Percentiles rank a stretch among this genome's conserved stretches.
Conservation (phyloP, 2,329 filamentous ascomycete species). For the Paecilomyces variotii region DNA sequence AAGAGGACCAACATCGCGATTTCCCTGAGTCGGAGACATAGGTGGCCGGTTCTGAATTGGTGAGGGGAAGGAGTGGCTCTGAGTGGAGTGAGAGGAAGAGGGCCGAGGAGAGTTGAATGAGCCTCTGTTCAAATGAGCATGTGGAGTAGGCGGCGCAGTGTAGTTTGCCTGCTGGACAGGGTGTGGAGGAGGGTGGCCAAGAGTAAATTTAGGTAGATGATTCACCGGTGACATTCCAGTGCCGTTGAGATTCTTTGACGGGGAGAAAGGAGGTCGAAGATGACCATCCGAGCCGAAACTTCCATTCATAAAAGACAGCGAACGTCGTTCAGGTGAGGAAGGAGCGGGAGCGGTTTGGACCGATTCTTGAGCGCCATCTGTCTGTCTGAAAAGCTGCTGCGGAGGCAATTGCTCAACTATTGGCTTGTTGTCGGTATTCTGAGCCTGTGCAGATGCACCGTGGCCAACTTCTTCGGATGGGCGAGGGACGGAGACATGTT, state of each 20-base stretch:
- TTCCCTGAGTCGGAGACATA: slow-evolving; percentile 43
- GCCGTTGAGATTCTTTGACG: slow-evolving; percentile 23
- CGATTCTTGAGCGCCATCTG: background rate
- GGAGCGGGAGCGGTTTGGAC: slow-evolving; percentile 5
- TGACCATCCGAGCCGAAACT: slow-evolving; percentile 11
- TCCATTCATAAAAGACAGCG: slow-evolving; percentile 11
- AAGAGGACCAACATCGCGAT: slow-evolving; percentile 40
- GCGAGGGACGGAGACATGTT: slow-evolving; percentile 1
- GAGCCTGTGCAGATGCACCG: background rate
- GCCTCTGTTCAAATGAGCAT: slow-evolving; percentile 10
- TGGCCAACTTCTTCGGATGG: background rate
- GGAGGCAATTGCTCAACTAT: background rate
- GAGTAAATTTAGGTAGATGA: slow-evolving; percentile 13
- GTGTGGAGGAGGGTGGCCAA: slow-evolving; percentile 14
- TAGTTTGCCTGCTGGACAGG: slow-evolving; percentile 21
- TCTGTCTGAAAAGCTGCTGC: background rate
- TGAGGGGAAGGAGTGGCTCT: slow-evolving; percentile 25
- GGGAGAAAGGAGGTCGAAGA: slow-evolving; percentile 25
- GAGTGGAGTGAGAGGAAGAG: slow-evolving; percentile 34
- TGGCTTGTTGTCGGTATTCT: background rate
- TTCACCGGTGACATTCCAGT: slow-evolving; percentile 15
- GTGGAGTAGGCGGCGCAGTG: slow-evolving; percentile 17
- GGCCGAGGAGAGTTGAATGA: slow-evolving; percentile 30
- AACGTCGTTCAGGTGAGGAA: slow-evolving; percentile 23
- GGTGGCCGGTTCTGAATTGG: slow-evolving; percentile 39